phyloP scores from a whole-genome alignment of 1,284 basidiomycete genomes.

The Ganoderma leucocontextum region DNA sequence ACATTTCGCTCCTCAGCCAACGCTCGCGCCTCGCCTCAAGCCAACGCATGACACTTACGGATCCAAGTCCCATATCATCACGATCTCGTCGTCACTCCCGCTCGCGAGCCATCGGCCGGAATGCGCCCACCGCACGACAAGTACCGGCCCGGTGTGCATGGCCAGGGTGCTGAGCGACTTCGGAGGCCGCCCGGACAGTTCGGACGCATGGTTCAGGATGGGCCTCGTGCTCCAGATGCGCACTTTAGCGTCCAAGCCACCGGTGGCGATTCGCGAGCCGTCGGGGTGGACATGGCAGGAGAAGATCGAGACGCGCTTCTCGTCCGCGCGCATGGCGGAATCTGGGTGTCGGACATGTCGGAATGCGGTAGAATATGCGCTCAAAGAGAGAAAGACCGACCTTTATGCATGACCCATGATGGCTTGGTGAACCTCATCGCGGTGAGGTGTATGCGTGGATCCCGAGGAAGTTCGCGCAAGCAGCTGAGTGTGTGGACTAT shows the following conservation, averaged over 20 bases:
- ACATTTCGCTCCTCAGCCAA: slow-evolving; percentile 6
- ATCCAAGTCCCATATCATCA: slow-evolving; percentile 98
- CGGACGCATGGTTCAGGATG: slow-evolving; percentile 80
- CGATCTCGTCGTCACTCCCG: slow-evolving; percentile 94
- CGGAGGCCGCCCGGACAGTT: slow-evolving; percentile 80
- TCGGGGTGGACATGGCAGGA: slow-evolving; percentile 96
- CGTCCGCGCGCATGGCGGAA: slow-evolving; percentile 40
- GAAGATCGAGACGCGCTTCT: slow-evolving; percentile 88
- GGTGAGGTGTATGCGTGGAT: neutral
- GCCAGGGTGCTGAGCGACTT: slow-evolving; percentile 91
- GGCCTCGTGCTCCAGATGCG: slow-evolving; percentile 98
- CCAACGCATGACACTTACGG: slow-evolving; percentile 65
- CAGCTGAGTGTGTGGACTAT: neutral
- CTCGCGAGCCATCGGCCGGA: slow-evolving; percentile 95
- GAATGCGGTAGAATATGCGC: neutral
- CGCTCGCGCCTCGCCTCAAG: neutral
- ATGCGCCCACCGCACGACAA: slow-evolving; percentile 96
- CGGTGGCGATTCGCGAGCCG: slow-evolving; percentile 94
- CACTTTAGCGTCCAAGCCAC: slow-evolving; percentile 94
- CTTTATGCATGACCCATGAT: slow-evolving; percentile 77
- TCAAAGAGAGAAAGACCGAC: slow-evolving; percentile 35
- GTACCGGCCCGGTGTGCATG: slow-evolving; percentile 94
- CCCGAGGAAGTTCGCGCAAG: neutral
- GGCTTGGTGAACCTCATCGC: slow-evolving; percentile 81
- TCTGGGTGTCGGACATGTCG: slow-evolving; percentile 23